Conservation (phyloP, 176 grass and related monocot genomes). For the Sorghum bicolor region Sorghum_bicolor_NCBIv3 NC_012872.2:52424501-52425000, state of each 20-base stretch:
- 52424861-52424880: conserved; percentile 39
- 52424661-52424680: conserved; percentile 40
- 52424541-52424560: conserved; percentile 88
- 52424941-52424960: conserved; percentile 78
- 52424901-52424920: conserved; percentile 23
- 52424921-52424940: conserved; percentile 75
- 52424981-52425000: background rate
- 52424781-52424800: conserved; percentile 37
- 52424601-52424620: conserved; percentile 96
- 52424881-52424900: conserved; percentile 13
- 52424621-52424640: conserved; percentile 81
- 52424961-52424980: conserved; percentile 50
- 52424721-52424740: conserved; percentile 36
- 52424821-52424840: conserved; percentile 37
- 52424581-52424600: conserved; percentile 84
- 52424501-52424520: background rate
- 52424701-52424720: conserved; percentile 21
- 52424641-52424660: conserved; percentile 52
- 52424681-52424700: conserved; percentile 31
- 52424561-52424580: conserved; percentile 84
- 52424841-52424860: conserved; percentile 30
- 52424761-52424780: conserved; percentile 71
- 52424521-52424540: conserved; percentile 24
- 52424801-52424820: conserved; percentile 26
- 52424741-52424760: background rate